Conservation (phyloP, 257 asterid species). For the Linderniella brevidens region DNA sequence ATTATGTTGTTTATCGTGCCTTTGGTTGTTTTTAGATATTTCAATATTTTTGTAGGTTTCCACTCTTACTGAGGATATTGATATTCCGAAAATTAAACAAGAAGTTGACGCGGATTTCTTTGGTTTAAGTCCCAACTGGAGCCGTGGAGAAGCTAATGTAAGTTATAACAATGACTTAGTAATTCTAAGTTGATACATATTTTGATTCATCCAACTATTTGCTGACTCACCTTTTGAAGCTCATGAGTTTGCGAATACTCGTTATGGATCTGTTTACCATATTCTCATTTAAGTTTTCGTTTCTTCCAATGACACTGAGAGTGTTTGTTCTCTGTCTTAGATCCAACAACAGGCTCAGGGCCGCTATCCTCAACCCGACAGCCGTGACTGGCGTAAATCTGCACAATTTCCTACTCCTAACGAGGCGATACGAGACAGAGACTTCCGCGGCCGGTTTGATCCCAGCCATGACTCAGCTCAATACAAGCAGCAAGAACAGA, state of each 20-base stretch:
- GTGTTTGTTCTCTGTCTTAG: background rate
- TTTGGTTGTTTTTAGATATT: conserved; percentile 7
- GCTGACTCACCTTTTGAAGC: background rate
- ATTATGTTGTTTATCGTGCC: background rate
- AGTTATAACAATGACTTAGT: too few species aligned
- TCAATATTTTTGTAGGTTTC: conserved; percentile 30
- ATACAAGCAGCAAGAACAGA: conserved; percentile 30
- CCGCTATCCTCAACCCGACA: conserved; percentile 51
- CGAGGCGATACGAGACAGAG: conserved; percentile 46
- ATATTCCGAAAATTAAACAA: conserved; percentile 57
- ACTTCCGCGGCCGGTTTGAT: conserved; percentile 15
- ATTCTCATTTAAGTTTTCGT: background rate
- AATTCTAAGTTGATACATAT: too few species aligned
- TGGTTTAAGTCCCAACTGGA: conserved; percentile 63
- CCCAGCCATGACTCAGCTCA: conserved; percentile 22
- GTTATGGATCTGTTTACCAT: background rate
- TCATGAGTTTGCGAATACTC: background rate
- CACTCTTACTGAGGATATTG: conserved; percentile 45
- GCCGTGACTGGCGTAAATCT: conserved; percentile 44
- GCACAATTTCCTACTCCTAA: conserved; percentile 19
- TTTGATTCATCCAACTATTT: too few species aligned
- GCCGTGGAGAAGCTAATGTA: conserved; percentile 55
- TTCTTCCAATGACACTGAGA: background rate
- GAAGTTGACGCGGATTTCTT: conserved; percentile 77
- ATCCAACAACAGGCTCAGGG: conserved; percentile 19